Conservation (phyloP, 179 eudicot species). For the Beta corolliflora region DNA sequence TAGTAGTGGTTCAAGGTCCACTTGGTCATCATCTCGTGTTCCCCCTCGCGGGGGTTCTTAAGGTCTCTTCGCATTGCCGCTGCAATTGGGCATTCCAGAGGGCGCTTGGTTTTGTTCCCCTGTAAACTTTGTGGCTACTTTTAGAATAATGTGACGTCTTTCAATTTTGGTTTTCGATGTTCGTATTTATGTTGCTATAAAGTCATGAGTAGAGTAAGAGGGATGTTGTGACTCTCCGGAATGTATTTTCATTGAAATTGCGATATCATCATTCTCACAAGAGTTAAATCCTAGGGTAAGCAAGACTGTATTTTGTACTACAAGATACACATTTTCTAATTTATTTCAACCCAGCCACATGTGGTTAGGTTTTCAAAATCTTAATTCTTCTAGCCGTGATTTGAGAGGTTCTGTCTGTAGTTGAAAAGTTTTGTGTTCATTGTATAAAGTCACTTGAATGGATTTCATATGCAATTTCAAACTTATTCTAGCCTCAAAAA, state of each 20-base stretch:
- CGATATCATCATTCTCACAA: neutral
- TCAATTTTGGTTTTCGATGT: conserved; percentile 14
- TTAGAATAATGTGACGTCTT: neutral
- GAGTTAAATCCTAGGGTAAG: neutral
- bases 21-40: conserved; percentile 34
- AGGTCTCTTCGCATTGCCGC: neutral
- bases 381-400: too few relatives aligned
- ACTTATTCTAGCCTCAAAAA: too few relatives aligned
- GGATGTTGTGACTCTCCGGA: neutral
- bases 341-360: too few relatives aligned
- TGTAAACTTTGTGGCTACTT: neutral
- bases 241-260: neutral
- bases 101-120: neutral
- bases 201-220: neutral
- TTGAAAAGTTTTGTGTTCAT: too few relatives aligned
- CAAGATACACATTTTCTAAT: neutral
- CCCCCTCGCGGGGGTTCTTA: conserved; percentile 19
- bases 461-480: too few relatives aligned
- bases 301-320: neutral
- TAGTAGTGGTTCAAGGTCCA: conserved; percentile 26
- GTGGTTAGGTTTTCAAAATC: too few relatives aligned
- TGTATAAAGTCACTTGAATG: too few relatives aligned
- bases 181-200: neutral
- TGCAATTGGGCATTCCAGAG: neutral
- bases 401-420: too few relatives aligned